phyloP scores from a whole-genome alignment of 2,329 filamentous ascomycete genomes.

The Didymella keratinophila region DNA sequence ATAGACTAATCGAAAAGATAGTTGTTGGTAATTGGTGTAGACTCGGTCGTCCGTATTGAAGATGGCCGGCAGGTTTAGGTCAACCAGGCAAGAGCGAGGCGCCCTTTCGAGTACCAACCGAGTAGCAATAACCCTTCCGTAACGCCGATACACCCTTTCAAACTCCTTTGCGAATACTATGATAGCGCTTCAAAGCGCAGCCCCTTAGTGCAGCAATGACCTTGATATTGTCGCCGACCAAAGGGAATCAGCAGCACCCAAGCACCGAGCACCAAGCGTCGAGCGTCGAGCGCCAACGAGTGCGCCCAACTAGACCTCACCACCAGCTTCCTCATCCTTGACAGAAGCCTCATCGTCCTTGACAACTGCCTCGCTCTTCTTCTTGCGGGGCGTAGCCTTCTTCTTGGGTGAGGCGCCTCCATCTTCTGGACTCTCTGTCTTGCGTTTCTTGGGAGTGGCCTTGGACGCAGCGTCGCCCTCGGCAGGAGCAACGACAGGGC shows the following conservation, averaged over 20 bases:
- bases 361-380: slow-evolving; percentile 11
- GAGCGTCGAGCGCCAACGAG: neutral
- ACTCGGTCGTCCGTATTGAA: too few species aligned
- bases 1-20: neutral
- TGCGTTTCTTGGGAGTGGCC: slow-evolving; percentile 22
- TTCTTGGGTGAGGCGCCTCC: slow-evolving; percentile 20
- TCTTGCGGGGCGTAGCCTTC: slow-evolving; percentile 26
- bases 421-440: slow-evolving; percentile 12
- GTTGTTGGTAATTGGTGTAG: neutral
- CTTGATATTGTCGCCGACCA: neutral
- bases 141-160: too few species aligned
- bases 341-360: slow-evolving; percentile 5
- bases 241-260: too few species aligned
- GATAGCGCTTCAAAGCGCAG: too few species aligned
- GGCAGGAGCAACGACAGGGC: slow-evolving; percentile 10
- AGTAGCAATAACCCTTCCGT: neutral
- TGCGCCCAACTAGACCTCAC: neutral
- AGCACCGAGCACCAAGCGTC: too few species aligned
- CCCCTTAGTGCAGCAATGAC: neutral
- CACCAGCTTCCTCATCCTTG: slow-evolving; percentile 1
- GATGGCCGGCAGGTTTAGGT: too few species aligned
- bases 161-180: too few species aligned
- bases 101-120: neutral
- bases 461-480: slow-evolving; percentile 9
- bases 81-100: neutral